Evolutionary conservation across 345 rosid genomes (phyloP), one percentile per base, ranked within the genome.

Genomic region (Acer campestre): DNA sequence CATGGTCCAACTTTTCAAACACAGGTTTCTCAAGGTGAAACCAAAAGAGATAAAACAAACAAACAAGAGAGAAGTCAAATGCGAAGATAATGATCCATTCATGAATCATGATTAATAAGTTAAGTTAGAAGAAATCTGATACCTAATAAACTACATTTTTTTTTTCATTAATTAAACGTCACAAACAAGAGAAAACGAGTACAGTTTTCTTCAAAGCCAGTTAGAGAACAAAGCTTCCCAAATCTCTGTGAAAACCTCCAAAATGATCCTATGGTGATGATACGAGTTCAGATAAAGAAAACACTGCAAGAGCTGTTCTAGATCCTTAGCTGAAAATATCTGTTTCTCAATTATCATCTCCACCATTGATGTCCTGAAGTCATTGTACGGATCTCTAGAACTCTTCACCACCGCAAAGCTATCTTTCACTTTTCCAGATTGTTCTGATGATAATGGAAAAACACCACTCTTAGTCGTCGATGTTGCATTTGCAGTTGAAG

Each of bases 321-420:
- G 76, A 46, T 89, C 94, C 76, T 77, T 83, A 4, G 86, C 84
- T 27, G 81, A 83, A 74, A 90, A 91, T 76, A 93, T 85, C 82
- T 90, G 89, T 79, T 85, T 91, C 86, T 90, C 98, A 61, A 90
- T 70, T 8, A 93, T 93, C 98, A 93, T 93, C 89, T 93, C 96
- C 84, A 89, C 88, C 98, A 90, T 91, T 18, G 97, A 93, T 63
- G 79, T 84, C 82, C 89, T 85, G 63, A 93, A 93, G 79, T 93
- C 98, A 17, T 85, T 88, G 66, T 84, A 86, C 2, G 98, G 98
- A 64, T 90, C 90, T 9, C 87, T 79, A 0, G 97, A 93, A 67
- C 88, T 85, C 90, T 91, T 93, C 86, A 90, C 98, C 71, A 95
- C 93, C 0, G 97, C 98, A 31, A 89, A 88, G 86, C 98, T 93